Evolutionary conservation across 2,329 filamentous ascomycete genomes (phyloP).

Genomic region (Clarireedia paspali): DNA sequence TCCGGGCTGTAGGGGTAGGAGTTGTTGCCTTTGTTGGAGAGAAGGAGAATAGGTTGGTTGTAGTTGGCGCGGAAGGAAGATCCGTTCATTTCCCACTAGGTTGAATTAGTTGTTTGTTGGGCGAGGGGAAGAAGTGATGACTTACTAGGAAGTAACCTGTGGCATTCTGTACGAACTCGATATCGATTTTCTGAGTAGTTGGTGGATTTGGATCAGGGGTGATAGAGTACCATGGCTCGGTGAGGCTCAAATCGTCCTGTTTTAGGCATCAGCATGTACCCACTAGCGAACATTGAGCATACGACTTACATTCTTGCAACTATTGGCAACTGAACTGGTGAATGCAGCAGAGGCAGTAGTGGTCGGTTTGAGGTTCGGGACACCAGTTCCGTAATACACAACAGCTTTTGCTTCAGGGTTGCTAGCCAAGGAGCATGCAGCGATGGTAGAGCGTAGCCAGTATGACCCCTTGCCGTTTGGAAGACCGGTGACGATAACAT

Average conservation of each 20-base stretch:
- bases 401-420: conserved; percentile 48
- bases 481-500: conserved; percentile 37
- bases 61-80: conserved; percentile 47
- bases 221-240: conserved; percentile 19
- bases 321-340: conserved; percentile 4
- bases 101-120: neutral
- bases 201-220: conserved; percentile 15
- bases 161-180: conserved; percentile 41
- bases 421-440: conserved; percentile 36
- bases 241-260: neutral
- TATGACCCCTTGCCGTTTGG: conserved; percentile 34
- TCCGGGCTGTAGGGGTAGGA: conserved; percentile 39
- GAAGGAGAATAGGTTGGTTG: conserved; percentile 44
- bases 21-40: conserved; percentile 44
- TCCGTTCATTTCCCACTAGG: conserved; percentile 42
- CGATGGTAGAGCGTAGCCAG: conserved; percentile 47
- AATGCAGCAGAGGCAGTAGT: conserved; percentile 16
- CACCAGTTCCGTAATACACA: conserved; percentile 54
- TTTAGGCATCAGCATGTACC: neutral
- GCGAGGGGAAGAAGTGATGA: neutral
- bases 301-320: conserved; percentile 15
- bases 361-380: conserved; percentile 4
- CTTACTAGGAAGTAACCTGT: conserved; percentile 34
- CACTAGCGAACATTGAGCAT: neutral
- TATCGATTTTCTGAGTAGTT: conserved; percentile 17